Conservation (phyloP, 345 rosid species). For the Garcia nutans region DNA sequence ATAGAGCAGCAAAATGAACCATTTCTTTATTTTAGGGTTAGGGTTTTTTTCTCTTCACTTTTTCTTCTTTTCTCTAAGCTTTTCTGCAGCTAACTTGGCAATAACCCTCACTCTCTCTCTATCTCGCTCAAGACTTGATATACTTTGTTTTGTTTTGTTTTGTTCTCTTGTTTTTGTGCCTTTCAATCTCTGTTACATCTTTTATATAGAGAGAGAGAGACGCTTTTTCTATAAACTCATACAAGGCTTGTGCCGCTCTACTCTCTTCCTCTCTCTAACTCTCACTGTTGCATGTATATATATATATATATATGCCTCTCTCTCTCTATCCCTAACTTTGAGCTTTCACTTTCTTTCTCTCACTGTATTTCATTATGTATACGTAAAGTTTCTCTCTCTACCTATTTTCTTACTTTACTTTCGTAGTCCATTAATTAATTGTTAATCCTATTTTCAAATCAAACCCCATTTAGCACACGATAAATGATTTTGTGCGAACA, state of each 20-base stretch:
- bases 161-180: background rate
- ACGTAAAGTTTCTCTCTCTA: background rate
- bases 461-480: background rate
- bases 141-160: background rate
- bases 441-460: background rate
- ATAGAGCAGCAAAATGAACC: slow-evolving; percentile 18
- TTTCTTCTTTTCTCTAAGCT: background rate
- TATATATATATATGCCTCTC: background rate
- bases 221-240: background rate
- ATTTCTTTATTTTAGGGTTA: slow-evolving; percentile 23
- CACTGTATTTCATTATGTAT: too few relatives aligned
- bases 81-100: slow-evolving; percentile 5
- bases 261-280: background rate
- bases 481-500: too few relatives aligned
- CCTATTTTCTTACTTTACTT: background rate
- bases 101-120: slow-evolving; percentile 11
- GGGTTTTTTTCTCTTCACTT: slow-evolving; percentile 16
- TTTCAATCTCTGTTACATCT: too few relatives aligned
- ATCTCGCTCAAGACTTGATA: background rate
- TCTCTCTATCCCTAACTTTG: slow-evolving; percentile 4
- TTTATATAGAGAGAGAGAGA: too few relatives aligned
- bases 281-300: background rate
- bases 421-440: background rate
- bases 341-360: slow-evolving; percentile 9
- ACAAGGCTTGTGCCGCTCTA: background rate